Conservation (phyloP, 108 stramenopile species). For the Epithemia pelagica region DNA sequence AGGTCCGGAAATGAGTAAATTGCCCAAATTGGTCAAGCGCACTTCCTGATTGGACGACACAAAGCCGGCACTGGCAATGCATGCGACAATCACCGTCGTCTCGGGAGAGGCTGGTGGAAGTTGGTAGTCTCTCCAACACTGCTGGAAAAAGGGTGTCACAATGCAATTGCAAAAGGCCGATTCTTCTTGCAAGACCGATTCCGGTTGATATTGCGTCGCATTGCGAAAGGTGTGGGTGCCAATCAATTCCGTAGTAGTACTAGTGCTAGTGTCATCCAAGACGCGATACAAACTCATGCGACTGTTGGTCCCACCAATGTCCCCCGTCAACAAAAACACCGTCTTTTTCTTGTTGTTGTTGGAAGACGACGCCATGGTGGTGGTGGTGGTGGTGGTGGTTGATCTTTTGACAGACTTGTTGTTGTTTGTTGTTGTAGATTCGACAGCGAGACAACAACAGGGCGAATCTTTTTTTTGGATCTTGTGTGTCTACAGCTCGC, state of each 20-base stretch:
- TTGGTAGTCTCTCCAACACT: conserved; percentile 31
- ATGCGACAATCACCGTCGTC: conserved; percentile 66
- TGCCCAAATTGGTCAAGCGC: conserved; percentile 74
- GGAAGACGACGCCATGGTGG: no score
- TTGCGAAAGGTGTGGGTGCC: conserved; percentile 50
- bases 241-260: conserved; percentile 21
- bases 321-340: conserved; percentile 67
- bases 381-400: no score
- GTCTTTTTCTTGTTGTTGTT: neutral
- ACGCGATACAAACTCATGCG: conserved; percentile 73
- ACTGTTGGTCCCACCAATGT: conserved; percentile 90
- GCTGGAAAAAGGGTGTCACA: conserved; percentile 55
- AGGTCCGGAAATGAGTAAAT: conserved; percentile 55
- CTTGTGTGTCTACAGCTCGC: no score
- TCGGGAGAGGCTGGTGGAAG: neutral
- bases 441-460: no score
- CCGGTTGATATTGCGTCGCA: conserved; percentile 31
- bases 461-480: no score
- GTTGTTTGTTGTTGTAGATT: no score
- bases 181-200: conserved; percentile 14
- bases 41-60: conserved; percentile 68
- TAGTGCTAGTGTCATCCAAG: conserved; percentile 20
- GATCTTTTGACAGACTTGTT: no score
- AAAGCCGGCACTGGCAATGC: conserved; percentile 90
- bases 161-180: conserved; percentile 47